phyloP scores from a whole-genome alignment of 805 yeast genomes.

The Blastobotrys robertii region DNA sequence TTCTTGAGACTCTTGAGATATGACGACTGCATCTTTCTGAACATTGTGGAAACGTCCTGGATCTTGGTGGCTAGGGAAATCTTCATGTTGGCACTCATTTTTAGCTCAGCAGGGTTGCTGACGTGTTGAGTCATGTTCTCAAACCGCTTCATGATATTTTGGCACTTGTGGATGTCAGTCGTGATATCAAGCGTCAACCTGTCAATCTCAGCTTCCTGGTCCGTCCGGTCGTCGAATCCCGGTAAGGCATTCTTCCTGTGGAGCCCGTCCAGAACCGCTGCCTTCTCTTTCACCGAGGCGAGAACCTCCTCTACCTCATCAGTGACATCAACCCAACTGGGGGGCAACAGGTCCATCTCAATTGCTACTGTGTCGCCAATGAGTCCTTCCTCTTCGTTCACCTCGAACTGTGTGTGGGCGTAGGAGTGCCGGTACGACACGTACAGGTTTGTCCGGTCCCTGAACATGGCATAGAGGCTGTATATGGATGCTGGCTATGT shows the following conservation, averaged over 20 bases:
- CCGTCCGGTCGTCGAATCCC: constrained; percentile 71
- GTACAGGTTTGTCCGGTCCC: constrained; percentile 90
- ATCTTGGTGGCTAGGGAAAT: constrained; percentile 77
- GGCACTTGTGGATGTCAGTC: constrained; percentile 65
- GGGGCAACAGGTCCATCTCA: constrained; percentile 62
- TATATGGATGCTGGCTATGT: neutral
- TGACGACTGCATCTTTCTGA: constrained; percentile 79
- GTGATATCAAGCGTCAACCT: constrained; percentile 66
- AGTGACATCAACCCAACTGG: constrained; percentile 66
- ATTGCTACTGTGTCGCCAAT: constrained; percentile 28
- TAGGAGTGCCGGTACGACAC: constrained; percentile 83
- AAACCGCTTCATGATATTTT: constrained; percentile 61
- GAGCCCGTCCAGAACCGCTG: constrained; percentile 52
- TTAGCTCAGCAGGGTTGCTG: constrained; percentile 41
- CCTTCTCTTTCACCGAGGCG: constrained; percentile 39
- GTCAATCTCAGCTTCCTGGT: constrained; percentile 72
- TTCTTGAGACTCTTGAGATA: constrained; percentile 77
- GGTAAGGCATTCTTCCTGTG: constrained; percentile 81
- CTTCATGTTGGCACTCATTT: constrained; percentile 69
- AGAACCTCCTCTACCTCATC: constrained; percentile 60
- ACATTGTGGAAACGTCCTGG: constrained; percentile 66
- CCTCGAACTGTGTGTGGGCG: constrained; percentile 42
- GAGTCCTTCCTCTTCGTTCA: constrained; percentile 17
- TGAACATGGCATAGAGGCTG: constrained; percentile 45
- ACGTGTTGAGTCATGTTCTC: constrained; percentile 33